Base-by-base conservation (phyloP, 805 yeast species). In the Cyberlindnera mississippiensis region DNA sequence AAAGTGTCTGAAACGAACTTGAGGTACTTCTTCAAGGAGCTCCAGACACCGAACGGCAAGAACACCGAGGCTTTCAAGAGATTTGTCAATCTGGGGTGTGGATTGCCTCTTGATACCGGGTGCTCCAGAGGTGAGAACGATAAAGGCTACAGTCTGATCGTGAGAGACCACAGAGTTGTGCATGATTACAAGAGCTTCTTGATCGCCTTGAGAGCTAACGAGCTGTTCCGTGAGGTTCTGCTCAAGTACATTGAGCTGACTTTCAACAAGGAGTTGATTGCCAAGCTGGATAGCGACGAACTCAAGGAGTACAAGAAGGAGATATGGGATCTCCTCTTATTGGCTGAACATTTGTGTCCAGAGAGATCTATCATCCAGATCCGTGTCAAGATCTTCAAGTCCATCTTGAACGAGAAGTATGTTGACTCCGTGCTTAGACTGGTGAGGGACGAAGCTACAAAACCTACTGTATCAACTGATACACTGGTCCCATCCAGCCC, bases 191-290 rank as follows among this genome's bases (percentile, higher is more conserved):
- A 57, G 34, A 22, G 44, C 2, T 27, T 56, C 3, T 32, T 56
- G 5, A 46, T 51, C 15, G 51, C 57, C 29, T 39, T 61, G 4
- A 56, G 62, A 47, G 55, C 62, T 10, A 60, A 58, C 44, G 64
- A 60, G 41, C 32, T 61, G 8, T 53, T 59, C 41, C 49, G 61
- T 42, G 52, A 51, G 28, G 56, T 56, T 11, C 28, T 57, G 22
- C 38, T 58, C 19, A 55, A 46, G 22, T 57, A 56, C 36, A 52
- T 55, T 29, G 46, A 50, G 29, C 46, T 57, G 39, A 56, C 55
- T 10, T 56, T 55, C 40, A 53, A 52, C 34, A 44, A 47, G 28
- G 45, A 42, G 7, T n/a, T 20, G 5, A 19, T 40, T 6, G 13
- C 45, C 3, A 43, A 44, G 17, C 32, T 55, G 26, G 55, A 54